These are phyloP conservation scores for Aspergillus awamori DNA, from an alignment of 2,329 filamentous ascomycete genomes.

Conservation along the genomic window DNA sequence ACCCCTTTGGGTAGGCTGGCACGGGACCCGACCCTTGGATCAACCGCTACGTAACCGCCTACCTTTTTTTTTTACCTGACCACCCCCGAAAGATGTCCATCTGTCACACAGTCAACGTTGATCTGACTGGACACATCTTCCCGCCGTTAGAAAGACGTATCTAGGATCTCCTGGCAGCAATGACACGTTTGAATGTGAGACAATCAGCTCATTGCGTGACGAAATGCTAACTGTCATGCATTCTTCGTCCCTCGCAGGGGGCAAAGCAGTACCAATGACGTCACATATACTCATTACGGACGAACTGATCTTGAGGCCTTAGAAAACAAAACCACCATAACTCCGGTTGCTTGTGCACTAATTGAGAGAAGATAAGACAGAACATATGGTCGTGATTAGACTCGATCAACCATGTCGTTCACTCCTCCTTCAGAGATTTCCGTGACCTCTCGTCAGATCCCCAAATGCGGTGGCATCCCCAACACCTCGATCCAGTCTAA, in stretches of 20 bases:
- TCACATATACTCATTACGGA: not conserved
- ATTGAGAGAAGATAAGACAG: not conserved
- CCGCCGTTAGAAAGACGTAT: not conserved
- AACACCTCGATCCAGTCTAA: constrained; percentile 67
- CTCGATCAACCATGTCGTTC: constrained; percentile 36
- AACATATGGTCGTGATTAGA: not conserved
- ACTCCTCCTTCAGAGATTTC: constrained; percentile 54
- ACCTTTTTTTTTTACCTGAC: not conserved
- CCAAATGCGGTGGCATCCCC: constrained; percentile 58
- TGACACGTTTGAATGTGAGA: not conserved
- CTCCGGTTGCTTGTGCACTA: not conserved
- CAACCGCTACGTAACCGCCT: not conserved
- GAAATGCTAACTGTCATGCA: too few species aligned
- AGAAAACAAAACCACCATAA: not conserved
- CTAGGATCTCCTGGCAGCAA: not conserved
- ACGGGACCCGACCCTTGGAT: constrained; percentile 1
- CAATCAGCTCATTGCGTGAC: too few species aligned
- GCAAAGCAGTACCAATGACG: not conserved
- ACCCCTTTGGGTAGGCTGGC: not conserved
- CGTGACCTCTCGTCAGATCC: constrained; percentile 63
- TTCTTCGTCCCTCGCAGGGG: too few species aligned
- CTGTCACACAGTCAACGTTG: not conserved
- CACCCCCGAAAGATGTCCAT: too few species aligned
- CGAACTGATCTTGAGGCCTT: not conserved
- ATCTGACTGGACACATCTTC: not conserved